phyloP scores from a whole-genome alignment of 352 stramenopile genomes.

The Phytophthora brassicae region DNA sequence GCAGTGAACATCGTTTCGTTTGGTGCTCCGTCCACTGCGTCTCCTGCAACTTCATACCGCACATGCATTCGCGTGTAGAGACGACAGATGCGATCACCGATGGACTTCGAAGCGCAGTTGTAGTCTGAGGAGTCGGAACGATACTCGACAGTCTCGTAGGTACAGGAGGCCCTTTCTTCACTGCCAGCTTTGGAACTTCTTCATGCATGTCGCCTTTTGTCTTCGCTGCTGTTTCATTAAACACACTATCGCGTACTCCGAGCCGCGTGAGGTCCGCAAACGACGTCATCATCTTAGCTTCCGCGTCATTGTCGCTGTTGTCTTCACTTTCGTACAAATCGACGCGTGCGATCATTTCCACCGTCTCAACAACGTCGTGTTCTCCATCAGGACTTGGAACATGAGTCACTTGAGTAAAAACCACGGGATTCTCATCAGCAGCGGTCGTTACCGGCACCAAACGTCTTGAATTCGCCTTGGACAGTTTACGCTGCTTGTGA shows the following conservation, averaged over 20 bases:
- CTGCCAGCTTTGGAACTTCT: constrained; percentile 38
- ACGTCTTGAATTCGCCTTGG: constrained; percentile 26
- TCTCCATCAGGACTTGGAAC: neutral
- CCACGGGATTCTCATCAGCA: constrained; percentile 4
- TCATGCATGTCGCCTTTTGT: neutral
- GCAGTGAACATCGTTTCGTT: constrained; percentile 36
- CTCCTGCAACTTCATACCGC: constrained; percentile 35
- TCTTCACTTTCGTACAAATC: constrained; percentile 15
- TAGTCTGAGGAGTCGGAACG: neutral
- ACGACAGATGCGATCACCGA: neutral
- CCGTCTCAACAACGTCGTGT: constrained; percentile 9
- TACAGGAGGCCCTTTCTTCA: constrained; percentile 48
- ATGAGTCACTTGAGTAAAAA: neutral
- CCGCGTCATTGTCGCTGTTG: constrained; percentile 7
- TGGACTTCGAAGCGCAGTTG: neutral
- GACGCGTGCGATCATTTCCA: constrained; percentile 13
- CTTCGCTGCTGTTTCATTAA: constrained; percentile 1
- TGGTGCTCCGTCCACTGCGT: constrained; percentile 38
- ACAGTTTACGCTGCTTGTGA: constrained; percentile 7
- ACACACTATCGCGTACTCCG: constrained; percentile 23
- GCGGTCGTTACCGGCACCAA: constrained; percentile 29
- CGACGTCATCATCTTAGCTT: no score
- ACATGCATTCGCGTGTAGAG: constrained; percentile 39
- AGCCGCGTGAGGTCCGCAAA: constrained; percentile 40
- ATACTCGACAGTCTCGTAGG: constrained; percentile 10